A percentile compares a stretch with the other conserved stretches of the same genome.
Conservation (phyloP, 805 yeast species). For the Wickerhamiella nectarea region DNA sequence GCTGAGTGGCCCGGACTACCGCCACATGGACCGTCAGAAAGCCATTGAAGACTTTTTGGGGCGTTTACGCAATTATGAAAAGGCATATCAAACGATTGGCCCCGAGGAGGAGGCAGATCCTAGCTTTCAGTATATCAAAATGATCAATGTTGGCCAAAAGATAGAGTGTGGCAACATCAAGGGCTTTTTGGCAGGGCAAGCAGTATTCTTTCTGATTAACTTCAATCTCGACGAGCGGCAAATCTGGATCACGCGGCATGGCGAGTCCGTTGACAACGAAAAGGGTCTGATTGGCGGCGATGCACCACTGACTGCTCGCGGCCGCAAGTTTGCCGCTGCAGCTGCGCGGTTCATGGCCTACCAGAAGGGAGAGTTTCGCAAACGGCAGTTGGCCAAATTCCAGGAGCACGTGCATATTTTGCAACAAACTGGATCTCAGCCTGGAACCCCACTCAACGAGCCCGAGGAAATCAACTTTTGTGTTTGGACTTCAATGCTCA, state of each 20-base stretch:
- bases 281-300: constrained; percentile 87
- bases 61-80: constrained; percentile 69
- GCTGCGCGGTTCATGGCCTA: constrained; percentile 58
- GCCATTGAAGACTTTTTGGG: constrained; percentile 75
- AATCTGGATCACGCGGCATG: constrained; percentile 91
- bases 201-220: constrained; percentile 75
- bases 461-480: constrained; percentile 65
- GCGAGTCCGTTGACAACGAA: constrained; percentile 79
- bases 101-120: constrained; percentile 52
- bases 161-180: constrained; percentile 84
- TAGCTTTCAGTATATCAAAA: constrained; percentile 73
- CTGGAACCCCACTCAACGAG: constrained; percentile 25
- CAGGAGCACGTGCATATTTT: constrained; percentile 34
- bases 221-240: constrained; percentile 82
- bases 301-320: constrained; percentile 65
- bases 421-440: constrained; percentile 23
- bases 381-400: constrained; percentile 43
- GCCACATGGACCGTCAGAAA: constrained; percentile 62
- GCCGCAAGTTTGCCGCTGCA: constrained; percentile 58
- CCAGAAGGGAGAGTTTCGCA: constrained; percentile 57
- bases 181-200: constrained; percentile 81
- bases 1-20: constrained; percentile 86
- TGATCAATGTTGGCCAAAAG: constrained; percentile 92
- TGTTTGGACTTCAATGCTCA: constrained; percentile 86
- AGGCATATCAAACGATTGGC: constrained; percentile 81